These are phyloP conservation scores for Cymbopogon citratus DNA, from an alignment of 176 grass and related monocot genomes.

Conservation along the genomic window DNA sequence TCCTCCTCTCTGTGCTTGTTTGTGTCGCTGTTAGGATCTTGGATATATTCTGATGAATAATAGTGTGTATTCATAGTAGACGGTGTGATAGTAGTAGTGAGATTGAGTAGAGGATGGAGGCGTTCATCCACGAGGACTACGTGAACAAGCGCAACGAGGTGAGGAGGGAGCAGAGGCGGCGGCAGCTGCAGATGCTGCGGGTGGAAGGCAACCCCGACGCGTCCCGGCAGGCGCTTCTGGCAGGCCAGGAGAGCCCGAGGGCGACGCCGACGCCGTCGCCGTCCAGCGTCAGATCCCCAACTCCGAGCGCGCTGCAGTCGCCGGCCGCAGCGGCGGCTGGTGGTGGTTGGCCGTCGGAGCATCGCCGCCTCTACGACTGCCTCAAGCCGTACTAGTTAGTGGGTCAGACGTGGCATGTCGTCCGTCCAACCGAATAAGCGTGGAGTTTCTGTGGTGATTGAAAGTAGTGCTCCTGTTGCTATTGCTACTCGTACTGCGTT, in stretches of 20 bases:
- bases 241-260: slow-evolving; percentile 5
- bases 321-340: background rate
- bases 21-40: background rate
- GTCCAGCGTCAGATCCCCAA: background rate
- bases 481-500: background rate
- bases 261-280: background rate
- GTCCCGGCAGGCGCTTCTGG: background rate
- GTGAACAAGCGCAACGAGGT: slow-evolving; percentile 49
- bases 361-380: slow-evolving; percentile 40
- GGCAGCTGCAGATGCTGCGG: slow-evolving; percentile 37
- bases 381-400: slow-evolving; percentile 66
- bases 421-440: background rate
- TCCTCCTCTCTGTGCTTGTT: background rate
- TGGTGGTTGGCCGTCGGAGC: background rate
- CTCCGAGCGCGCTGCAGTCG: background rate
- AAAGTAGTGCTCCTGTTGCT: background rate
- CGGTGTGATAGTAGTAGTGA: background rate
- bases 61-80: background rate
- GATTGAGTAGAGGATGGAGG: slow-evolving; percentile 34
- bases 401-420: background rate
- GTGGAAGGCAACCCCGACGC: slow-evolving; percentile 10
- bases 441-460: background rate
- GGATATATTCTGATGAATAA: background rate
- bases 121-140: slow-evolving; percentile 74
- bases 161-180: slow-evolving; percentile 39